Conservation (phyloP, 441 rosid species). For the Breynia disticha region DNA sequence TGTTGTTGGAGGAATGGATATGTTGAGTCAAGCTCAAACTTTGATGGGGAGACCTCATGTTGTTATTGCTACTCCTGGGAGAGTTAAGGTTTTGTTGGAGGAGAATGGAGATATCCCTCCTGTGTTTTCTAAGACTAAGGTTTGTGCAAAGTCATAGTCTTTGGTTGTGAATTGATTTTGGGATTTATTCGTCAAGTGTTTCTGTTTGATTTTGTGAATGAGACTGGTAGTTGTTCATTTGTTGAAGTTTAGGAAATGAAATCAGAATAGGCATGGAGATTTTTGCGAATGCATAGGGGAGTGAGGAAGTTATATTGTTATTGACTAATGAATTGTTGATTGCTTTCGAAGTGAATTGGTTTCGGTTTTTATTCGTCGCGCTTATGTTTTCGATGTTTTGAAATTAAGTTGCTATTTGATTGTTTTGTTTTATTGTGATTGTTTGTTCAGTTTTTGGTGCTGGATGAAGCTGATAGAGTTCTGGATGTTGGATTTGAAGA, state of each 20-base stretch:
- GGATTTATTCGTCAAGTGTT: not conserved
- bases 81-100: slow-evolving; percentile 69
- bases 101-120: slow-evolving; percentile 69
- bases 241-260: not conserved
- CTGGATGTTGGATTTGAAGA: slow-evolving; percentile 93
- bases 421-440: not conserved
- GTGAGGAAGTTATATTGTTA: not conserved
- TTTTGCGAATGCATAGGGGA: not conserved
- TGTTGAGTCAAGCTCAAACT: slow-evolving; percentile 58
- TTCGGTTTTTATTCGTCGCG: no score
- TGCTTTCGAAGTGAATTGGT: no score
- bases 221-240: not conserved
- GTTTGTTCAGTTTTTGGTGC: slow-evolving; percentile 51
- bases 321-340: not conserved
- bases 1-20: slow-evolving; percentile 88
- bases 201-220: not conserved
- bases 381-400: no score
- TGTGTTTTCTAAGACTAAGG: slow-evolving; percentile 76
- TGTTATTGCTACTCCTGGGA: slow-evolving; percentile 85
- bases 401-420: no score
- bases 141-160: slow-evolving; percentile 8
- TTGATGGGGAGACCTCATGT: slow-evolving; percentile 70
- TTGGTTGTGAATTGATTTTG: not conserved
- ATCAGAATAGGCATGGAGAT: not conserved
- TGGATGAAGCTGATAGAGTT: slow-evolving; percentile 97